Evolutionary conservation across 257 asterid genomes (phyloP).

Genomic region (Echites panduratus): DNA sequence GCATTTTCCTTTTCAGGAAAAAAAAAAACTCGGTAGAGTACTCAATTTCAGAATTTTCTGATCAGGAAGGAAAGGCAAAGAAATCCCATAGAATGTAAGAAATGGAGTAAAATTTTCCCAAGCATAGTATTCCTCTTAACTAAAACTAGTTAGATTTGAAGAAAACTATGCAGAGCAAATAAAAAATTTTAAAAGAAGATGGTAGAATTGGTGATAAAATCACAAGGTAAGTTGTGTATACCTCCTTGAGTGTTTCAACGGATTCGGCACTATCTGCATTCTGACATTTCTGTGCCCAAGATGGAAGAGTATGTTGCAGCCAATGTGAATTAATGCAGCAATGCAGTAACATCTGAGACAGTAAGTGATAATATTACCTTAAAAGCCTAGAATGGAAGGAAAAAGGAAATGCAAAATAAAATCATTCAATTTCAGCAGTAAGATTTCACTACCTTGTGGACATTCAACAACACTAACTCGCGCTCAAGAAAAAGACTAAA

Average conservation of each 20-base stretch:
- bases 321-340: slow-evolving; percentile 52
- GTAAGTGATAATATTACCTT: slow-evolving; percentile 19
- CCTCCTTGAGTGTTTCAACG: slow-evolving; percentile 84
- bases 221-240: slow-evolving; percentile 17
- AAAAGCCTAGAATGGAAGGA: slow-evolving; percentile 2
- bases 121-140: not conserved
- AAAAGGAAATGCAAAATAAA: not conserved
- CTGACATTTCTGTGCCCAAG: slow-evolving; percentile 75
- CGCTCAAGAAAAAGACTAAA: not conserved
- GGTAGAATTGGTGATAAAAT: not conserved
- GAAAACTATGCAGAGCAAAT: not conserved
- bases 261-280: slow-evolving; percentile 75
- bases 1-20: not conserved
- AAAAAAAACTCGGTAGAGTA: not conserved
- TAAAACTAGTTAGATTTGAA: not conserved
- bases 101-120: not conserved
- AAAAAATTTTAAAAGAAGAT: not conserved
- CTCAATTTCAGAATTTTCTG: not conserved
- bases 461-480: not conserved
- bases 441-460: not conserved
- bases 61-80: not conserved
- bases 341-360: slow-evolving; percentile 70
- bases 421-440: not conserved
- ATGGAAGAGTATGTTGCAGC: slow-evolving; percentile 48
- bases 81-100: not conserved